Percentiles rank a stretch among this genome's conserved stretches.
Conservation (phyloP, 345 rosid genomes). For the Brassica cretica region DNA sequence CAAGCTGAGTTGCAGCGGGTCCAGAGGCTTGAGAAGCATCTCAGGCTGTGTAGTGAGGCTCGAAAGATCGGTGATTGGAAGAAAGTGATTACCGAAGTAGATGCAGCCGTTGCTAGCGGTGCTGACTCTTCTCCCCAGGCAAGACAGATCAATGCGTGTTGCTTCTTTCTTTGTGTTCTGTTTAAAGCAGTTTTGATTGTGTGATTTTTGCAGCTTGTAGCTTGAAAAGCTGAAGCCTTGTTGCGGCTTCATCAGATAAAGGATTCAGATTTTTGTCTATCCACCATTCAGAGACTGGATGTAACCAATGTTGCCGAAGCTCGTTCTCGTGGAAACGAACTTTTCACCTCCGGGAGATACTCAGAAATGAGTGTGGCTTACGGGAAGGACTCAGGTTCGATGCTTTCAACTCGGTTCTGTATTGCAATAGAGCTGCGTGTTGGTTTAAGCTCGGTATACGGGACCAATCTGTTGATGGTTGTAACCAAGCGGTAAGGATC, state of each 20-base stretch:
- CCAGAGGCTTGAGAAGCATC: conserved; percentile 74
- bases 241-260: conserved; percentile 74
- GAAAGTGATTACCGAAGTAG: conserved; percentile 55
- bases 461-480: conserved; percentile 86
- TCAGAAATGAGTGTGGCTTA: conserved; percentile 87
- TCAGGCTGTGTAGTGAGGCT: conserved; percentile 64
- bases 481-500: conserved; percentile 77
- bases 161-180: background rate
- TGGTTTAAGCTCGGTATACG: conserved; percentile 88
- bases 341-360: conserved; percentile 69
- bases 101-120: conserved; percentile 72
- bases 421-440: conserved; percentile 95
- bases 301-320: conserved; percentile 72
- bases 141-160: conserved; percentile 18
- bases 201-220: conserved; percentile 58
- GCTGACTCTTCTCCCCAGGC: conserved; percentile 91
- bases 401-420: conserved; percentile 73
- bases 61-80: conserved; percentile 82
- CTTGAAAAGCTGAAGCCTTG: conserved; percentile 87
- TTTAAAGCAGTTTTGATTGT: background rate
- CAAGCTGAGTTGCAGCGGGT: conserved; percentile 67
- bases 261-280: conserved; percentile 67
- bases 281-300: conserved; percentile 48
- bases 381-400: conserved; percentile 86
- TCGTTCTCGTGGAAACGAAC: conserved; percentile 77